A percentile compares a stretch with the other conserved stretches of the same genome.
These are phyloP conservation scores for Lenwebbia sp. DNA, from an alignment of 345 rosid species.

Conservation along the genomic window DNA sequence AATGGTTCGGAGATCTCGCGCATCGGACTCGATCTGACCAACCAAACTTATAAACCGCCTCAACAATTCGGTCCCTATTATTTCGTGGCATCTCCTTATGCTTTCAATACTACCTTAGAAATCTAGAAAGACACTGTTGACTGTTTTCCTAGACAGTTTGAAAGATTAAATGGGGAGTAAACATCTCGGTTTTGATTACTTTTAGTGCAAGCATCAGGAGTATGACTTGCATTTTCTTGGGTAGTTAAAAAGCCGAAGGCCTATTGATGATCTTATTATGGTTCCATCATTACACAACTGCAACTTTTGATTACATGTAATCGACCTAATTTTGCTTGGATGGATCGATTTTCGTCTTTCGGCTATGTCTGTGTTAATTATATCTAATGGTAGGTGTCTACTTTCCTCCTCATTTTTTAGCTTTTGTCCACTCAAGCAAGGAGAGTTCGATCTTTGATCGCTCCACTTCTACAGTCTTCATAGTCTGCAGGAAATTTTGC, in stretches of 20 bases:
- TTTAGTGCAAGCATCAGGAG: not conserved
- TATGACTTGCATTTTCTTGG: not conserved
- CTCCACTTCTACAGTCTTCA: not conserved
- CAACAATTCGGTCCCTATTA: constrained; percentile 70
- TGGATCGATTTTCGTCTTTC: not conserved
- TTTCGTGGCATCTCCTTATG: constrained; percentile 70
- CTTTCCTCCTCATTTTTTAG: not conserved
- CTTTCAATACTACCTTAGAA: constrained; percentile 12
- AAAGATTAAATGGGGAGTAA: not conserved
- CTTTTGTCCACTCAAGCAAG: not conserved
- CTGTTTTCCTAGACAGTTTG: not conserved
- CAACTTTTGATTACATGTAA: not conserved
- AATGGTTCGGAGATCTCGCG: constrained; percentile 53
- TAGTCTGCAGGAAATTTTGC: no score
- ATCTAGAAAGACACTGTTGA: not conserved
- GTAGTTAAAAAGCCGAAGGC: not conserved
- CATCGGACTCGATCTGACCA: constrained; percentile 64
- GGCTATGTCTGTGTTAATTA: no score
- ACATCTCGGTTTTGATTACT: not conserved
- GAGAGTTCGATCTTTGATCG: not conserved
- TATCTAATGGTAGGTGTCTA: not conserved
- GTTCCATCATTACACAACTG: not conserved
- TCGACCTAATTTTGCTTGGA: not conserved
- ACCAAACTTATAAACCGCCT: constrained; percentile 83
- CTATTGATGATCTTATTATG: not conserved